Evolutionary conservation across 2,329 filamentous ascomycete genomes (phyloP), one percentile per base, ranked within the genome.

Genomic region (Penicillium aurantiogriseum): DNA sequence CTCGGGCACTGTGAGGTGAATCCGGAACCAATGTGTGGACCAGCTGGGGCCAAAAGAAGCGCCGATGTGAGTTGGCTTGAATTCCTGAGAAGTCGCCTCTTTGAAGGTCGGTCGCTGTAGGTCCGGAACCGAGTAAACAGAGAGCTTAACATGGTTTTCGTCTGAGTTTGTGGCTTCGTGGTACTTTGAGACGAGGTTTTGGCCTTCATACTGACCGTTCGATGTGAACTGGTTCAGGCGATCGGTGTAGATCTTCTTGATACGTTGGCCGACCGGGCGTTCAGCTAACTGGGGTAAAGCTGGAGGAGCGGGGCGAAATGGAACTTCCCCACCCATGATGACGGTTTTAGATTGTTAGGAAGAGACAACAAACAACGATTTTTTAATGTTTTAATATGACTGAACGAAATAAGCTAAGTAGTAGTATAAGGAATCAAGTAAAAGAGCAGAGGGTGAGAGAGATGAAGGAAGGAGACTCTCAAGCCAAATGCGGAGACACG

Each of bases 21-120:
- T 85, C 67, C 87, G 90, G 83, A 99, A 96, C 94, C 94, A 99
- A 75, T 97, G 94, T 9, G 94, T 99, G 2, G 92, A 89, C 94
- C 94, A 99, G 36, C 92, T 94, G 2, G 94, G 94, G 0, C 94
- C 94, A 67, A 97, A 97, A 7, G 81, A 85, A 57, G 88, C 83
- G 58, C 93, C 92, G 54, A 92, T 86, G 19, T 84, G 79, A 9
- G 92, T 89, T 48, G 87, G 83, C 51, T 83, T 84, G 79, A 93
- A 99, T 7, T 87, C 79, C 65, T 95, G 87, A n/a, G 80, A 82
- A 13, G 81, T 85, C 13, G 92, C 93, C 55, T 97, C 91, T 62
- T 92, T 79, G 78, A 99, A 99, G 4, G 88, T 87, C 2, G 94
- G 94, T 17, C 94, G 86, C 27, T 86, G 82, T 50, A 90, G 86